Evolutionary conservation across 805 yeast genomes (phyloP).

Genomic region (Alloascoidea africana): DNA sequence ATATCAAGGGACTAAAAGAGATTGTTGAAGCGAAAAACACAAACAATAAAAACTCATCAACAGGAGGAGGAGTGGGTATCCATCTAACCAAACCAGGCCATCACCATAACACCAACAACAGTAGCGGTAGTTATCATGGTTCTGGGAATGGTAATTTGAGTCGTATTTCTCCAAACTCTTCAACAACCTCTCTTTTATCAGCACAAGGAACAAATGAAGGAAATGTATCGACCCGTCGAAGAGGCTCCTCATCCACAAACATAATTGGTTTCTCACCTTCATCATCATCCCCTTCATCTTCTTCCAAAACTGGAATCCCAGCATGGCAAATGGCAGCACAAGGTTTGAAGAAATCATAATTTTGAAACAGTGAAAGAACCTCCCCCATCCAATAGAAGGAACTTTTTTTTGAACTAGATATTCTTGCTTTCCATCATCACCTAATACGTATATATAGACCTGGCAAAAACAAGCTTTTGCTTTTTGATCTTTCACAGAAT

Average conservation of each 20-base stretch:
- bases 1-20: constrained; percentile 48
- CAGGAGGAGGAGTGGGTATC: neutral
- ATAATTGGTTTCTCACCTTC: neutral
- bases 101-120: neutral
- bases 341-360: too few relatives aligned
- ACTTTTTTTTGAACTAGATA: too few relatives aligned
- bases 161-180: too few relatives aligned
- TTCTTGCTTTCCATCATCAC: too few relatives aligned
- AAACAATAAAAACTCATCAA: neutral
- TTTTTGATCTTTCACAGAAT: too few relatives aligned
- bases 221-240: neutral
- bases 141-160: too few relatives aligned
- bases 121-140: neutral
- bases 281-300: too few relatives aligned
- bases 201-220: neutral
- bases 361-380: too few relatives aligned
- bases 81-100: neutral
- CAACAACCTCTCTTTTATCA: too few relatives aligned
- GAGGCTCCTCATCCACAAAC: neutral
- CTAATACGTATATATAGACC: too few relatives aligned
- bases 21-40: constrained; percentile 14
- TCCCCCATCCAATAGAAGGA: too few relatives aligned
- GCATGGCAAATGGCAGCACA: constrained; percentile 1
- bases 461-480: too few relatives aligned
- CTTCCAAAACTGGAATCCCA: constrained; percentile 1